A percentile compares a stretch with the other conserved stretches of the same genome.
phyloP scores from a whole-genome alignment of 768 basidiomycete species.

The Cantharellus cinnabarinus region DNA sequence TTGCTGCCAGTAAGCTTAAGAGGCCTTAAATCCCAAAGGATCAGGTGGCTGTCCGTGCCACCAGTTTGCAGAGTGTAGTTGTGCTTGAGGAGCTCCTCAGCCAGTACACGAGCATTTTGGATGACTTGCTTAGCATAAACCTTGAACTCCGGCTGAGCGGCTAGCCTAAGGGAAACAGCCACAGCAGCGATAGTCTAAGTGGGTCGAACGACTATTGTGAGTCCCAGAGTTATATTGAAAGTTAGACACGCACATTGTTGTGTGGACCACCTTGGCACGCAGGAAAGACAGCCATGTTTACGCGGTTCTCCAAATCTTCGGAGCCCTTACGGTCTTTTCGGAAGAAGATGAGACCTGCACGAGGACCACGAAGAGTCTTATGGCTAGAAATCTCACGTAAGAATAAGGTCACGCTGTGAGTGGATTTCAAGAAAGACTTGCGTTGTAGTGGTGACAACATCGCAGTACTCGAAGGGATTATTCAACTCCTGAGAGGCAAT shows the following conservation, averaged over 20 bases:
- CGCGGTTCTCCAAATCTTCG: constrained; percentile 82
- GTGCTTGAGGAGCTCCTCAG: constrained; percentile 42
- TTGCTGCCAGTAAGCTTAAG: constrained; percentile 93
- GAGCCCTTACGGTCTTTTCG: constrained; percentile 68
- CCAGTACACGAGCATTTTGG: constrained; percentile 64
- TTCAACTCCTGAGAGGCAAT: constrained; percentile 80
- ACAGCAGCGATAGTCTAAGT: constrained; percentile 82
- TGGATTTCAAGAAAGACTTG: constrained; percentile 19
- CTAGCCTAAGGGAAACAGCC: constrained; percentile 84
- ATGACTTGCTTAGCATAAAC: constrained; percentile 90
- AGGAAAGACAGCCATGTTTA: constrained; percentile 98
- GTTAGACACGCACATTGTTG: constrained; percentile 53
- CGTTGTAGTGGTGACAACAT: constrained; percentile 96
- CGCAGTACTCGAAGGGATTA: constrained; percentile 87
- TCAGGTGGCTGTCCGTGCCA: constrained; percentile 93
- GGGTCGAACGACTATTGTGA: not conserved
- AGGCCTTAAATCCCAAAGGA: constrained; percentile 94
- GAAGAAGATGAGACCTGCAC: constrained; percentile 98
- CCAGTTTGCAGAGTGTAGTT: constrained; percentile 94
- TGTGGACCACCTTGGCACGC: constrained; percentile 99
- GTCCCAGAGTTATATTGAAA: not conserved
- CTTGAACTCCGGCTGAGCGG: constrained; percentile 72
- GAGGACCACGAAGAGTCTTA: constrained; percentile 96
- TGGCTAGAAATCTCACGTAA: constrained; percentile 29
- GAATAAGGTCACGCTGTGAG: not conserved